Evolutionary conservation across 2,329 filamentous ascomycete species (phyloP).

Genomic region (Colletotrichum ledebouriae): DNA sequence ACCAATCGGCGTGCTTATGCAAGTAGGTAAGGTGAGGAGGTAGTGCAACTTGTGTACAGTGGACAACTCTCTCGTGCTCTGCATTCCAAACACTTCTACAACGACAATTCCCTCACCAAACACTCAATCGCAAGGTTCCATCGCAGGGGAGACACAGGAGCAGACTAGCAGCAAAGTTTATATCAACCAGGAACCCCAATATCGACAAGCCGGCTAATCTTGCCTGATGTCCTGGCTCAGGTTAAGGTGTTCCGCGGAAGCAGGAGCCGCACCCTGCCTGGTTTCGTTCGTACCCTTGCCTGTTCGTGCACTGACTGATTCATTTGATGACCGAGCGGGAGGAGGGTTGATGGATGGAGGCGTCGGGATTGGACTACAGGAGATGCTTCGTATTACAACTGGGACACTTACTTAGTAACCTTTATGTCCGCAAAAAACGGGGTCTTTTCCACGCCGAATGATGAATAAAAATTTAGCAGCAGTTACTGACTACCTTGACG

Average conservation of each 20-base stretch:
- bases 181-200: neutral
- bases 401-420: too few species aligned
- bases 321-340: constrained; percentile 35
- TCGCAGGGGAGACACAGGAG: neutral
- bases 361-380: constrained; percentile 20
- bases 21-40: neutral
- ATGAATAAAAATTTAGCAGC: too few species aligned
- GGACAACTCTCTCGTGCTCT: too few species aligned
- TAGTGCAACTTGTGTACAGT: too few species aligned
- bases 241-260: constrained; percentile 15
- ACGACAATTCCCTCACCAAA: neutral
- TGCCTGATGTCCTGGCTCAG: neutral
- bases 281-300: constrained; percentile 18
- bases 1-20: neutral
- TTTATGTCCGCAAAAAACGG: too few species aligned
- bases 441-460: too few species aligned
- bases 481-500: too few species aligned
- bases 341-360: constrained; percentile 25
- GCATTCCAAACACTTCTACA: neutral
- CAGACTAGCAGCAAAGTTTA: constrained; percentile 21
- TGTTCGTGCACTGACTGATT: constrained; percentile 37
- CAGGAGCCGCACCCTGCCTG: constrained; percentile 17
- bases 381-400: neutral
- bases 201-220: neutral
- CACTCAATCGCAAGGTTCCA: neutral